A percentile compares a stretch with the other conserved stretches of the same genome.
phyloP scores from a whole-genome alignment of 1,139 yeast species.

The Hyphopichia buzzinii region DNA sequence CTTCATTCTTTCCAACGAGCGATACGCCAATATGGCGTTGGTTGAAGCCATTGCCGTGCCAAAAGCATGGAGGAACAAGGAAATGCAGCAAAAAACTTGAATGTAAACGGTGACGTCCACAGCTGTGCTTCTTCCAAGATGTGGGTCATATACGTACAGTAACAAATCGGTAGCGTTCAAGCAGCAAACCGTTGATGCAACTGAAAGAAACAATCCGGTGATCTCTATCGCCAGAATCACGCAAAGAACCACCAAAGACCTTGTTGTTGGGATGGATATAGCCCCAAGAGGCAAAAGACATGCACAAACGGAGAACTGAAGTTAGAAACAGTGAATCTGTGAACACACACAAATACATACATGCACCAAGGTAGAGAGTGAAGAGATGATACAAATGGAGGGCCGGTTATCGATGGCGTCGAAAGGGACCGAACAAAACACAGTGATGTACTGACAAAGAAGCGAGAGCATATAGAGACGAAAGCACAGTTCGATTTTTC shows the following conservation, averaged over 20 bases:
- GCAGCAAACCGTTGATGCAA: conserved; percentile 18
- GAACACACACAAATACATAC: conserved; percentile 19
- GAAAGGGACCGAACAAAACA: conserved; percentile 43
- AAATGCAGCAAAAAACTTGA: conserved; percentile 14
- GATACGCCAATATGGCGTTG: conserved; percentile 6
- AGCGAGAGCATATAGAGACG: conserved; percentile 28
- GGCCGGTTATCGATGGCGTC: conserved; percentile 45
- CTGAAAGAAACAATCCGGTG: conserved; percentile 17
- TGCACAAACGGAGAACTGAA: conserved; percentile 24
- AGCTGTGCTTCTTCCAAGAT: conserved; percentile 9
- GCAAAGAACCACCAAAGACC: conserved; percentile 14
- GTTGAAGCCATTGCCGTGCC: conserved; percentile 9
- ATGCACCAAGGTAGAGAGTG: conserved; percentile 25
- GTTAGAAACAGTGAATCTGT: neutral
- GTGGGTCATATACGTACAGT: conserved; percentile 22
- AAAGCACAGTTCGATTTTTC: conserved; percentile 18
- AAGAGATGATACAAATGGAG: conserved; percentile 22
- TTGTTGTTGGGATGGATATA: conserved; percentile 17
- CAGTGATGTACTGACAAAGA: conserved; percentile 35
- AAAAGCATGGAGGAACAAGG: conserved; percentile 12
- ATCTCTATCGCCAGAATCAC: conserved; percentile 18
- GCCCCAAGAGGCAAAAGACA: conserved; percentile 20
- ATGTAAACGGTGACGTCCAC: conserved; percentile 28
- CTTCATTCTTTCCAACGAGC: conserved; percentile 15
- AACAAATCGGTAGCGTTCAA: conserved; percentile 28